Evolutionary conservation across 2,329 filamentous ascomycete genomes (phyloP).

Genomic region (Colletotrichum truncatum): DNA sequence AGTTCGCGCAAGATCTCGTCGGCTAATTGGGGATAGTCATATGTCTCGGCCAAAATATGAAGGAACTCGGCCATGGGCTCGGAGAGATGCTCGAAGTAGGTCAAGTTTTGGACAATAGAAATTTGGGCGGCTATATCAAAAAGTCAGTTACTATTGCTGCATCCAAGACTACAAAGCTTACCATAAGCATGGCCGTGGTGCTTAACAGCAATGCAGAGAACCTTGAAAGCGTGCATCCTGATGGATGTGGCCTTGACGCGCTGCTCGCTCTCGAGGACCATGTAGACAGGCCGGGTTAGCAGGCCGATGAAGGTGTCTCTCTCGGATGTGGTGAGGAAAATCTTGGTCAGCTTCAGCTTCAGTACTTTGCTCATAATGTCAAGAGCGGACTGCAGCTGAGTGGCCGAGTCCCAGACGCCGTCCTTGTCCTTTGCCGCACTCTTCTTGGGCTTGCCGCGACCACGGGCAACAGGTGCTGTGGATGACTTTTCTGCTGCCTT

Average conservation of each 20-base stretch:
- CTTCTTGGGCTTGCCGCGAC: constrained; percentile 81
- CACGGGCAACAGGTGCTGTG: constrained; percentile 73
- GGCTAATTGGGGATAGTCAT: constrained; percentile 94
- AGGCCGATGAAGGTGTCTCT: constrained; percentile 93
- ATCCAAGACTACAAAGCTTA: too few relatives aligned
- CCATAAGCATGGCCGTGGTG: constrained; percentile 97
- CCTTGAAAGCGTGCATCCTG: constrained; percentile 97
- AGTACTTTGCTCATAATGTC: constrained; percentile 97
- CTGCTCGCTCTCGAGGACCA: constrained; percentile 93
- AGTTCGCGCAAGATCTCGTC: constrained; percentile 94
- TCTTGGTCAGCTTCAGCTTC: constrained; percentile 88
- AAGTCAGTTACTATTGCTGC: too few relatives aligned
- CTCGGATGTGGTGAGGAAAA: constrained; percentile 96
- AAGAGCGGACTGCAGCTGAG: constrained; percentile 86
- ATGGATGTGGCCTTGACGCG: constrained; percentile 89
- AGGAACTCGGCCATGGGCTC: constrained; percentile 99
- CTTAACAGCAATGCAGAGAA: constrained; percentile 95
- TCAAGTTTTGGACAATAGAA: constrained; percentile 95
- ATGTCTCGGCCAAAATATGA: constrained; percentile 94
- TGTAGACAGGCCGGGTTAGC: constrained; percentile 91
- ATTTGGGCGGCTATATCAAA: constrained; percentile 82
- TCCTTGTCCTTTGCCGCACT: constrained; percentile 74
- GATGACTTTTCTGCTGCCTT: constrained; percentile 92
- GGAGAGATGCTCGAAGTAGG: constrained; percentile 98
- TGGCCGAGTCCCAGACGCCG: constrained; percentile 85